phyloP scores from a whole-genome alignment of 306 rosid genomes.

The Oxytropis ochrocephala region DNA sequence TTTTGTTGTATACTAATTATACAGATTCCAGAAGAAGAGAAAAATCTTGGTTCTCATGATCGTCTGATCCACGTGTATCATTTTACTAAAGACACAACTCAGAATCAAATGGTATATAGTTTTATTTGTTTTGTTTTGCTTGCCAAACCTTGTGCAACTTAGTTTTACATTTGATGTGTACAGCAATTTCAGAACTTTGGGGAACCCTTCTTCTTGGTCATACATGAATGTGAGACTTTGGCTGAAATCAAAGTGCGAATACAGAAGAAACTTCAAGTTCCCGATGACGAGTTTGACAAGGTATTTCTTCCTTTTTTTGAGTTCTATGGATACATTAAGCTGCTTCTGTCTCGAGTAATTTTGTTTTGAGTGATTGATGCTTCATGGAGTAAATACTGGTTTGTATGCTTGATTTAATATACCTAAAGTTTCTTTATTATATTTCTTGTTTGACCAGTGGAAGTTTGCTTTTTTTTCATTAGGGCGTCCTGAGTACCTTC shows the following conservation, averaged over 20 bases:
- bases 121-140: conserved; percentile 12
- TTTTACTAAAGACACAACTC: conserved; percentile 75
- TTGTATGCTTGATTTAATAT: background rate
- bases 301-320: conserved; percentile 26
- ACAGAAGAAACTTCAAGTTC: conserved; percentile 72
- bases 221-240: conserved; percentile 75
- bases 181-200: conserved; percentile 93
- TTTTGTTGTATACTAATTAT: background rate
- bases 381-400: background rate
- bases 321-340: background rate
- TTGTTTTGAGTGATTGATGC: conserved; percentile 15
- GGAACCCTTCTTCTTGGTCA: conserved; percentile 89
- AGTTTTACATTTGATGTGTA: conserved; percentile 12
- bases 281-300: conserved; percentile 86
- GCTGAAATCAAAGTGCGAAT: conserved; percentile 61
- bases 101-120: conserved; percentile 61
- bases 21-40: conserved; percentile 87
- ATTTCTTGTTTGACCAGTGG: conserved; percentile 52
- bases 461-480: conserved; percentile 81
- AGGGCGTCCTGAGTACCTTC: conserved; percentile 92
- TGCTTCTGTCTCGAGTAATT: background rate
- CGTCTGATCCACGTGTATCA: conserved; percentile 84
- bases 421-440: background rate
- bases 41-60: conserved; percentile 64
- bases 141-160: background rate